Conservation (phyloP, 225 moss, liverwort and hornwort species). For the Thuidium tamariscinum region DNA sequence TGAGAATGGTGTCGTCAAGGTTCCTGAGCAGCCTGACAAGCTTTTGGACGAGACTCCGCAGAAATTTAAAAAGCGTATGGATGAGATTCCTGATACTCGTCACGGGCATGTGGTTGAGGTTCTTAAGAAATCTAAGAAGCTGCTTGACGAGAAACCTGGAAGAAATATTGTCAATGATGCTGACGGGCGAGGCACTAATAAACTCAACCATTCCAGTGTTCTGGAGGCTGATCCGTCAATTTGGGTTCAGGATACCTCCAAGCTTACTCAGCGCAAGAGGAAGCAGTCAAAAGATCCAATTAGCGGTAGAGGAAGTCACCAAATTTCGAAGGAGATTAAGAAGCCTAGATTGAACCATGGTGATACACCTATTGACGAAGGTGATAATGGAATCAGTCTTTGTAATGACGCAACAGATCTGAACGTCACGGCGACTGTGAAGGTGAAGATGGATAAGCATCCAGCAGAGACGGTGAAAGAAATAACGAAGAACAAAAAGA, state of each 20-base stretch:
- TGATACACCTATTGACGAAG: not conserved
- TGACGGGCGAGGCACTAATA: not conserved
- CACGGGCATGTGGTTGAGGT: not conserved
- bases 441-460: not conserved
- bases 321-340: not conserved
- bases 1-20: not conserved
- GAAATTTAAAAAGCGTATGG: not conserved
- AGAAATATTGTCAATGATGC: not conserved
- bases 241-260: not conserved
- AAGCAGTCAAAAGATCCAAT: not conserved
- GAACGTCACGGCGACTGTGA: not conserved
- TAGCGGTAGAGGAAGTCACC: not conserved
- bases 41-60: not conserved
- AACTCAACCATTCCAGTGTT: not conserved
- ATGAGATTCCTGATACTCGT: not conserved
- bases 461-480: conserved; percentile 1
- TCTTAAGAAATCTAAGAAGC: not conserved
- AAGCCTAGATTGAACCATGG: conserved; percentile 5
- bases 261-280: conserved; percentile 10
- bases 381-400: not conserved
- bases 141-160: not conserved
- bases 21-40: not conserved
- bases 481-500: not conserved
- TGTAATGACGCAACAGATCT: not conserved
- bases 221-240: not conserved